Percentiles rank a stretch among this genome's conserved stretches.
Conservation (phyloP, 441 rosid species). For the Corymbia calophylla region DNA sequence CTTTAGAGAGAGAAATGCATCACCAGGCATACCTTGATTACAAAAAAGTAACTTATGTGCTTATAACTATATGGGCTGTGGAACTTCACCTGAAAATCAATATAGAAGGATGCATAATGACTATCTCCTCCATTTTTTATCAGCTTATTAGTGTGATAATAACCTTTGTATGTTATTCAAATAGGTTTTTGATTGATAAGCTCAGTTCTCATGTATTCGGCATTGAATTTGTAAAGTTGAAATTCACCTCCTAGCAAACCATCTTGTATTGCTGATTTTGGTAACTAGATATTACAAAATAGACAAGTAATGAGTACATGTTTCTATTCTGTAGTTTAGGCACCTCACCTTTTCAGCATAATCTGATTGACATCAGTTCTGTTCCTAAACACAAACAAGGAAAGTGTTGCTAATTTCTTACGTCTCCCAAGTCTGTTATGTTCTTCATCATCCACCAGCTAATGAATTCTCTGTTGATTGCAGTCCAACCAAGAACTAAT, state of each 20-base stretch:
- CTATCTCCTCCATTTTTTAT: not conserved
- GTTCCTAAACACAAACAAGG: not conserved
- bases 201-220: not conserved
- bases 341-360: not conserved
- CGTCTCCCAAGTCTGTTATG: not conserved
- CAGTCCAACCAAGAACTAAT: not conserved
- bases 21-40: accelerated
- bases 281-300: not conserved
- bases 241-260: not conserved
- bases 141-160: not conserved
- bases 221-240: not conserved
- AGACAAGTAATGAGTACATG: not conserved
- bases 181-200: not conserved
- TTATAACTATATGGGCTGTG: accelerated
- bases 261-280: not conserved
- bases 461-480: not conserved
- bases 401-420: not conserved
- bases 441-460: not conserved
- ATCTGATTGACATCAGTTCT: not conserved
- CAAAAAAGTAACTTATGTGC: not conserved
- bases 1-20: not conserved
- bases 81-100: not conserved
- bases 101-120: not conserved
- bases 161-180: not conserved
- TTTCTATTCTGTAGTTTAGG: too few species aligned